phyloP scores from a whole-genome alignment of 805 yeast species.

The Millerozyma miso region DNA sequence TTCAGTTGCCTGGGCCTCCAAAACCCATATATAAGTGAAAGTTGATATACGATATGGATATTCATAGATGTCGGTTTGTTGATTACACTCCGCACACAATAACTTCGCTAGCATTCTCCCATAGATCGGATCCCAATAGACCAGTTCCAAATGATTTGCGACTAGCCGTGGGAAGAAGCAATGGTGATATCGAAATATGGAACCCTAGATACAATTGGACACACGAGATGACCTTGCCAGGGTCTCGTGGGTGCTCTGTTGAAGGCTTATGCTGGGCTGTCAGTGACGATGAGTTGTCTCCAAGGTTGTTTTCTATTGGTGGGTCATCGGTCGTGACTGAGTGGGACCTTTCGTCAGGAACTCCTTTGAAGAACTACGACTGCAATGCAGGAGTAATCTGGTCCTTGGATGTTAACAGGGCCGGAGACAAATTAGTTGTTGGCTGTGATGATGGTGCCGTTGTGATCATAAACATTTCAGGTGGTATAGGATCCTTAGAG shows the following conservation, averaged over 20 bases:
- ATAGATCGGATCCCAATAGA: slow-evolving; percentile 40
- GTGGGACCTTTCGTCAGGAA: slow-evolving; percentile 78
- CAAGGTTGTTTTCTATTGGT: slow-evolving; percentile 86
- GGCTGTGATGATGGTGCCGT: slow-evolving; percentile 97
- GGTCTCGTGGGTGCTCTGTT: slow-evolving; percentile 78
- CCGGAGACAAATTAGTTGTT: slow-evolving; percentile 65
- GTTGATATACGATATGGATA: slow-evolving; percentile 44
- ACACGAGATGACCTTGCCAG: slow-evolving; percentile 66
- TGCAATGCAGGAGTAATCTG: slow-evolving; percentile 93
- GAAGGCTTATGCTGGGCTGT: slow-evolving; percentile 86
- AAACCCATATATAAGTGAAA: not conserved
- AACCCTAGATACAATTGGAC: slow-evolving; percentile 80
- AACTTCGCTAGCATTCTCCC: slow-evolving; percentile 77
- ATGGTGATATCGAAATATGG: slow-evolving; percentile 96
- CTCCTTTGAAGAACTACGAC: slow-evolving; percentile 71
- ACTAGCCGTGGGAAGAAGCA: slow-evolving; percentile 86
- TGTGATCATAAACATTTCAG: slow-evolving; percentile 76
- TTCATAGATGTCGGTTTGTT: slow-evolving; percentile 89
- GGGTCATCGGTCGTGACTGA: slow-evolving; percentile 90
- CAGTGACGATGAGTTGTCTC: slow-evolving; percentile 39
- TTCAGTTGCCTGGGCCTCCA: not conserved
- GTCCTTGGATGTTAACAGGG: slow-evolving; percentile 69
- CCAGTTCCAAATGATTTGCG: slow-evolving; percentile 52
- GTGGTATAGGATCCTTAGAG: slow-evolving; percentile 80
- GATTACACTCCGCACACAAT: slow-evolving; percentile 83